A percentile compares a stretch with the other conserved stretches of the same genome.
phyloP scores from a whole-genome alignment of 2,329 filamentous ascomycete genomes.

The Polychaeton citri region DNA sequence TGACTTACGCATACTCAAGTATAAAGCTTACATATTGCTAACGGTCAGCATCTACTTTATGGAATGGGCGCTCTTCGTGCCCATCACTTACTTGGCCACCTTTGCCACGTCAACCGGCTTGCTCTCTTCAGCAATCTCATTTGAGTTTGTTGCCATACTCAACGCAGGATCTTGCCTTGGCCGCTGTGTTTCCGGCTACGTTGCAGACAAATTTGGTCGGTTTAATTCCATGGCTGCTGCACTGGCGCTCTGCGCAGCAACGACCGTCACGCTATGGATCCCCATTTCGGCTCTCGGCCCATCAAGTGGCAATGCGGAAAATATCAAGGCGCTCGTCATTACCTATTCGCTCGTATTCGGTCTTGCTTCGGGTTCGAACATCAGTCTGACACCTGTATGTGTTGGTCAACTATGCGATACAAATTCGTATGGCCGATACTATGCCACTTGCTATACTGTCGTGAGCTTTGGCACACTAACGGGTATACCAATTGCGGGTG shows the following conservation, averaged over 20 bases:
- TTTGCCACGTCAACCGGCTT: conserved; percentile 55
- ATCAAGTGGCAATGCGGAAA: conserved; percentile 8
- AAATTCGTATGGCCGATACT: conserved; percentile 67
- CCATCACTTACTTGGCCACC: conserved; percentile 67
- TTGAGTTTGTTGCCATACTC: conserved; percentile 56
- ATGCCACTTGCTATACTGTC: conserved; percentile 71
- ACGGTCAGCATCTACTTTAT: conserved; percentile 35
- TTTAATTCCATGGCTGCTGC: conserved; percentile 72
- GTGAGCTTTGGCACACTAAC: conserved; percentile 55
- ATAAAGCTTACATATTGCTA: conserved; percentile 27
- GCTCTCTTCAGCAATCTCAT: conserved; percentile 24
- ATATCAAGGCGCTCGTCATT: conserved; percentile 32
- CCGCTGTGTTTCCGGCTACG: conserved; percentile 62
- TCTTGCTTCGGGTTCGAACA: conserved; percentile 67
- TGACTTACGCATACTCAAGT: conserved; percentile 31
- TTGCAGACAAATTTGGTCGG: conserved; percentile 68
- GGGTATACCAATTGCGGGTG: conserved; percentile 34
- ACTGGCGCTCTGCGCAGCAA: conserved; percentile 50
- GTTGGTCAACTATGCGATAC: conserved; percentile 71
- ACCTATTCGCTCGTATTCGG: conserved; percentile 67
- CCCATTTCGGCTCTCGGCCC: conserved; percentile 38
- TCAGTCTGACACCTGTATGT: conserved; percentile 71
- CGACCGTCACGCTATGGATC: conserved; percentile 65
- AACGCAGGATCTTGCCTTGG: conserved; percentile 73
- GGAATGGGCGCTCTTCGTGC: conserved; percentile 45